Evolutionary conservation across 192 early-diverging fungal species (phyloP).

Genomic region (Coemansia sp.): DNA sequence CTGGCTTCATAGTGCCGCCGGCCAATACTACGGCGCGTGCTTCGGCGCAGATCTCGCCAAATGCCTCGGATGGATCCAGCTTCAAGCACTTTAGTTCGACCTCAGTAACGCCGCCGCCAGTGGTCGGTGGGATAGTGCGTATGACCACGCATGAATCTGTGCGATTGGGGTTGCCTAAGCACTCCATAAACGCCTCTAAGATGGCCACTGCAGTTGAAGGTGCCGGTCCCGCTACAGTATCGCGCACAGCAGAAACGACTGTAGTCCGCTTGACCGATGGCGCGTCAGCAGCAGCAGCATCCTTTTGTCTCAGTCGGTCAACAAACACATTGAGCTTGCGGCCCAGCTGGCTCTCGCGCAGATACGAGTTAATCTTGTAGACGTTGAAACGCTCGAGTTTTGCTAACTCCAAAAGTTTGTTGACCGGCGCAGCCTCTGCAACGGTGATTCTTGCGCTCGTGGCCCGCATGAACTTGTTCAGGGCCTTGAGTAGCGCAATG

Average conservation of each 20-base stretch:
- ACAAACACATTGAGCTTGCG: conserved; percentile 57
- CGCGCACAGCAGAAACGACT: background rate
- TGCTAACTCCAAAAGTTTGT: conserved; percentile 70
- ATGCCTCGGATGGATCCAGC: conserved; percentile 81
- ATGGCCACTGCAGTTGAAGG: conserved; percentile 34
- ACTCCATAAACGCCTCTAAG: conserved; percentile 44
- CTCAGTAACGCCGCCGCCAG: background rate
- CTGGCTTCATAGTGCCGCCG: conserved; percentile 93
- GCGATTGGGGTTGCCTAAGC: conserved; percentile 37
- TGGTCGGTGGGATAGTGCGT: background rate
- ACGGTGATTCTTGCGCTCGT: too few relatives aligned
- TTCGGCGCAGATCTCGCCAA: conserved; percentile 76
- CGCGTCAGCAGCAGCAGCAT: background rate
- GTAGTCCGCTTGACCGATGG: background rate
- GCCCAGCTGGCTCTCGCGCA: conserved; percentile 70
- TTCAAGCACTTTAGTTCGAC: conserved; percentile 79
- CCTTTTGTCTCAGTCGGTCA: conserved; percentile 11
- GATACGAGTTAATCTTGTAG: conserved; percentile 72
- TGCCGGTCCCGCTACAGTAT: background rate
- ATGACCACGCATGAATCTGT: conserved; percentile 29
- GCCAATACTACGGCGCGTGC: conserved; percentile 84
- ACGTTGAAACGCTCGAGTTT: conserved; percentile 82
- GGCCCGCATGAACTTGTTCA: conserved; percentile 57
- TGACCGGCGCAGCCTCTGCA: conserved; percentile 52
- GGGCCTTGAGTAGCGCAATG: conserved; percentile 61